Evolutionary conservation across 768 basidiomycete species (phyloP).

Genomic region (Multifurca ochricompacta): DNA sequence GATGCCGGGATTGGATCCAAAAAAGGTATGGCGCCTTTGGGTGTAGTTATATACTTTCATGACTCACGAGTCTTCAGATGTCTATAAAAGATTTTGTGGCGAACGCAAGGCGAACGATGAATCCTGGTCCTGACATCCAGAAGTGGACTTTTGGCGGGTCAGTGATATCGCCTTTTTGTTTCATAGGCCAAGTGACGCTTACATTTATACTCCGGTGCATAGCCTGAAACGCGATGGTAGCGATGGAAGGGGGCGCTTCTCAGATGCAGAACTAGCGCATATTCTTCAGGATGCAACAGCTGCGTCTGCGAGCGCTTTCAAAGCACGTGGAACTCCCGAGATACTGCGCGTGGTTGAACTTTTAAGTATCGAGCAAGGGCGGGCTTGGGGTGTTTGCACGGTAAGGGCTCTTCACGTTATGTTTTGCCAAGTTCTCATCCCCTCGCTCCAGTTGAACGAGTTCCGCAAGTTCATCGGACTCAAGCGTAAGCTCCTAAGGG

Average conservation of each 20-base stretch:
- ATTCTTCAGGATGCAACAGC: slow-evolving; percentile 58
- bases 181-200: background rate
- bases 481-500: slow-evolving; percentile 37
- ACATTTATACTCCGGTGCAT: background rate
- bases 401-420: slow-evolving; percentile 31
- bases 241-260: slow-evolving; percentile 38
- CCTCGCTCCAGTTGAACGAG: slow-evolving; percentile 19
- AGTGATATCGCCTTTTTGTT: background rate
- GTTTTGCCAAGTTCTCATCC: background rate
- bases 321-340: slow-evolving; percentile 61
- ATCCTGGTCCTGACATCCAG: slow-evolving; percentile 22
- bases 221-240: slow-evolving; percentile 30
- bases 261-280: slow-evolving; percentile 52
- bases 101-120: slow-evolving; percentile 26
- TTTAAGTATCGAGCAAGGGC: slow-evolving; percentile 56
- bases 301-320: slow-evolving; percentile 51
- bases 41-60: background rate
- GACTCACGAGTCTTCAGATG: slow-evolving; percentile 23
- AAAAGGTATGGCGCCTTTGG: background rate
- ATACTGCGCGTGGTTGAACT: slow-evolving; percentile 61
- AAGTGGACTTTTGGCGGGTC: slow-evolving; percentile 26
- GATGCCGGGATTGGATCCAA: background rate
- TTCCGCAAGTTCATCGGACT: slow-evolving; percentile 55
- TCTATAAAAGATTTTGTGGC: slow-evolving; percentile 25
- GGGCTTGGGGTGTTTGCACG: slow-evolving; percentile 67